Conservation (phyloP, 1,284 basidiomycete genomes). For the Coniferiporia sulphurascens region DNA sequence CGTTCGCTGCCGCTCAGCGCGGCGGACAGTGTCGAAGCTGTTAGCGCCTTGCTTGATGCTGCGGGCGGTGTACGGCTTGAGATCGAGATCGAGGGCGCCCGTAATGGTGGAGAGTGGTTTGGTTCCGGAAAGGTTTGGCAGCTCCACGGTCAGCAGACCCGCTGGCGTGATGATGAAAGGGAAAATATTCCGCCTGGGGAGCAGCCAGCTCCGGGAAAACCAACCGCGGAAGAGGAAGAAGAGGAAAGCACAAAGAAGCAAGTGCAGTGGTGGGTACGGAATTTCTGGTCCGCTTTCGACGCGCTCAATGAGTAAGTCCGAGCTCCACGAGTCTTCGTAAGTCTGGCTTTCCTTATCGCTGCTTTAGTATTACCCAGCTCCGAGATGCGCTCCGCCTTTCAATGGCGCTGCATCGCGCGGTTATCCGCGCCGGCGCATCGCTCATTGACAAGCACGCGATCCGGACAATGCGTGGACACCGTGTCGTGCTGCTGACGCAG, state of each 20-base stretch:
- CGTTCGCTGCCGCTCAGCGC: slow-evolving; percentile 84
- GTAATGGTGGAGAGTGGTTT: slow-evolving; percentile 90
- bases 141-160: slow-evolving; percentile 40
- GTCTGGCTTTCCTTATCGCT: not conserved
- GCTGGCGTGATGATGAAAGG: slow-evolving; percentile 40
- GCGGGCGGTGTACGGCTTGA: slow-evolving; percentile 88
- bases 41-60: slow-evolving; percentile 85
- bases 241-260: slow-evolving; percentile 42
- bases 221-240: slow-evolving; percentile 32
- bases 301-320: slow-evolving; percentile 78
- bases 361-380: slow-evolving; percentile 60
- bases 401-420: slow-evolving; percentile 89
- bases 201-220: slow-evolving; percentile 23
- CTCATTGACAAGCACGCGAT: slow-evolving; percentile 94
- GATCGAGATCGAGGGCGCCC: slow-evolving; percentile 78
- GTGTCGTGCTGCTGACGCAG: slow-evolving; percentile 86
- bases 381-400: slow-evolving; percentile 78
- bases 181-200: slow-evolving; percentile 39
- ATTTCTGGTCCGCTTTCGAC: slow-evolving; percentile 94
- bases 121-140: slow-evolving; percentile 74
- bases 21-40: slow-evolving; percentile 89
- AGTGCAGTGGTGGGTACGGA: slow-evolving; percentile 77
- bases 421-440: slow-evolving; percentile 90
- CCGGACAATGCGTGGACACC: slow-evolving; percentile 79
- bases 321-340: not conserved